phyloP scores from a whole-genome alignment of 2,329 filamentous ascomycete genomes.

The Lachnellula suecica region DNA sequence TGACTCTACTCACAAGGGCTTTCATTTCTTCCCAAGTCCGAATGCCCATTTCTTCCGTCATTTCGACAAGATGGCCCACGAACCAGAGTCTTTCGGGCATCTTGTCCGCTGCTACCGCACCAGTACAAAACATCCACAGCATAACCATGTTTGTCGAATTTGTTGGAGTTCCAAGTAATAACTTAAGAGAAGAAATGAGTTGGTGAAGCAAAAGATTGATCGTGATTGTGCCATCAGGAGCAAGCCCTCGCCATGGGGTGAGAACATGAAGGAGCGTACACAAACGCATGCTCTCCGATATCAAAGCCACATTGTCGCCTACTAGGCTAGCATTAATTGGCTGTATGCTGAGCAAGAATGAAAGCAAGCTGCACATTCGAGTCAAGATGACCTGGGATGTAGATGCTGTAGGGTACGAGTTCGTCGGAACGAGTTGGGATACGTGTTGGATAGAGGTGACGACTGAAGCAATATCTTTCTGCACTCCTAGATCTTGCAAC shows the following conservation, averaged over 20 bases:
- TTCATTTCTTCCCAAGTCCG: slow-evolving; percentile 10
- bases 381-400: slow-evolving; percentile 13
- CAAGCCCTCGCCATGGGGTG: slow-evolving; percentile 12
- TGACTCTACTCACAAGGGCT: not conserved
- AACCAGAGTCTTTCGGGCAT: slow-evolving; percentile 17
- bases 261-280: slow-evolving; percentile 13
- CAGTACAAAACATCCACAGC: slow-evolving; percentile 12
- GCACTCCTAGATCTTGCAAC: not conserved
- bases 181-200: slow-evolving; percentile 5
- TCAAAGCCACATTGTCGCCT: not conserved
- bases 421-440: slow-evolving; percentile 10
- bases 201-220: slow-evolving; percentile 12
- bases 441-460: slow-evolving; percentile 15
- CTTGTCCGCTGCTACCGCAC: slow-evolving; percentile 7
- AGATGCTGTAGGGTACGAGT: slow-evolving; percentile 9
- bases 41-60: slow-evolving; percentile 9
- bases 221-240: slow-evolving; percentile 10
- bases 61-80: slow-evolving; percentile 9
- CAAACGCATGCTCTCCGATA: slow-evolving; percentile 10
- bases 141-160: slow-evolving; percentile 1
- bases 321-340: not conserved
- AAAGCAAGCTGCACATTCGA: slow-evolving; percentile 12
- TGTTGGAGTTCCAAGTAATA: not conserved
- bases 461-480: not conserved
- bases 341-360: slow-evolving; percentile 11